These are phyloP conservation scores for Themeda triandra DNA, from an alignment of 176 grass and related monocot genomes.

Conservation along the genomic window DNA sequence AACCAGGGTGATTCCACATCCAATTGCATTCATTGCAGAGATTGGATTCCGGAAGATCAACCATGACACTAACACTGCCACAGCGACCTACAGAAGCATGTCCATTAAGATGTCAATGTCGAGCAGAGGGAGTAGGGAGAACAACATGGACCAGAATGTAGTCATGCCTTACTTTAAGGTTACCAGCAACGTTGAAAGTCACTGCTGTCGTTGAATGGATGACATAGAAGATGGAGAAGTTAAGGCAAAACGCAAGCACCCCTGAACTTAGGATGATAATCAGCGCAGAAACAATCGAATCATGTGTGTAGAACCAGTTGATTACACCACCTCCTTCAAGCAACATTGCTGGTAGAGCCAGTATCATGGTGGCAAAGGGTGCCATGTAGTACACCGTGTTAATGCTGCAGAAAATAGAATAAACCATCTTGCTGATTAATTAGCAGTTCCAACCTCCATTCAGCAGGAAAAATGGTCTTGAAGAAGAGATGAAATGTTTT, in stretches of 20 bases:
- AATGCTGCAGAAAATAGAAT: conserved; percentile 57
- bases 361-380: conserved; percentile 95
- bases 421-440: background rate
- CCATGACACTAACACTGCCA: conserved; percentile 87
- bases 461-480: background rate
- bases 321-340: conserved; percentile 77
- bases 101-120: background rate
- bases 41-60: conserved; percentile 94
- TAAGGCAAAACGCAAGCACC: conserved; percentile 89
- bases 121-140: background rate
- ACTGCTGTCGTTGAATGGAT: conserved; percentile 97
- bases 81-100: conserved; percentile 64
- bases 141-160: background rate
- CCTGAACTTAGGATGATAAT: conserved; percentile 83
- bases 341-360: conserved; percentile 75
- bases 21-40: conserved; percentile 80
- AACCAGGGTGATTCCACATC: conserved; percentile 73
- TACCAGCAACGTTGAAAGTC: conserved; percentile 96
- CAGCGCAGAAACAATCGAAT: conserved; percentile 47
- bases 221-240: conserved; percentile 98
- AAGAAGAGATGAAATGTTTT: background rate
- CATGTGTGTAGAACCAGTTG: conserved; percentile 90
- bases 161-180: conserved; percentile 72
- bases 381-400: conserved; percentile 99
- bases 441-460: background rate